Base-by-base conservation (phyloP, 2,329 filamentous ascomycete species). In the Penicillium sp. region DNA sequence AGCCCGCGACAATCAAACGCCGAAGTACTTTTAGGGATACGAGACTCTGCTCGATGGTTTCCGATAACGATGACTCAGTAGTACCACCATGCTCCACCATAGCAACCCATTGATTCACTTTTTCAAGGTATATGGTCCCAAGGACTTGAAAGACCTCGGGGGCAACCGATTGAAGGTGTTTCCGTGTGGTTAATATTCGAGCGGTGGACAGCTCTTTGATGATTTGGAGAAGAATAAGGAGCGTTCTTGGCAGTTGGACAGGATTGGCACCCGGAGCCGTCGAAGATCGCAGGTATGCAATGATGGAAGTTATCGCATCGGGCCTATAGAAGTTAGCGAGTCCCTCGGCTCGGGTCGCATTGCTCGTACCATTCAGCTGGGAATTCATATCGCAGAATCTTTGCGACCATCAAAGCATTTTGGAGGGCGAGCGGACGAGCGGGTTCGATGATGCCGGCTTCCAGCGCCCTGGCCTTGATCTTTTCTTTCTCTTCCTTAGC, bases 131-230 rank as follows among this genome's bases (percentile, higher is more conserved):
- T 32, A 95, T 83, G 37, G 79, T 77, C 13, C 78, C 81, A 14
- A 96, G 69, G 2, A 92, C 70, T 51, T 83, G 81, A n/a, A 95
- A 77, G 14, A 95, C 77, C 59, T 95, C 87, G 0, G 89, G 86
- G 0, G 88, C 80, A 18, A 85, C 75, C 1, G 80, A 78, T 51
- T 93, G 84, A 11, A 98, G 70, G 25, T 80, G 83, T 1, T 81
- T 80, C 54, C 89, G 80, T 0, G 83, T 88, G 47, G 77, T 79
- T 39, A 80, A 75, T 32, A 96, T 65, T 29, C 87, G 76, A 2
- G 84, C 89, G 0, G 85, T 89, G 0, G 85, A 81, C 4, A 96
- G 71, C 61, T 96, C 92, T 66, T 96, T 98, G 56, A 94, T 80
- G 17, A 95, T 80, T 32, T 90, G 83, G 10, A 96, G 71, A 8